A percentile compares a stretch with the other conserved stretches of the same genome.
Evolutionary conservation across 768 basidiomycete genomes (phyloP).

Genomic region (Collybiopsis confluens): DNA sequence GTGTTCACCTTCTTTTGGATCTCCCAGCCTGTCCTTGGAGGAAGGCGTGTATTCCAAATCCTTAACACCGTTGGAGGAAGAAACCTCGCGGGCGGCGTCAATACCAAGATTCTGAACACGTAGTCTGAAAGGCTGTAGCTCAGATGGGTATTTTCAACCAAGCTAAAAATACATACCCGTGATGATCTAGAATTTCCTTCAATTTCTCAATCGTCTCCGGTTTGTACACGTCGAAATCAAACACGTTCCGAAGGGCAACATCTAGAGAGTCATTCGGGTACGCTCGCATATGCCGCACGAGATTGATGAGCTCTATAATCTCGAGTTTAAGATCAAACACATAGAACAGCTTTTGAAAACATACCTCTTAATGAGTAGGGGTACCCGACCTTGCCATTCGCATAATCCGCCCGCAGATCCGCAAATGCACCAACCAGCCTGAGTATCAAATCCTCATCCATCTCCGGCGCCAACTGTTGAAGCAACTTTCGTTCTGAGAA

Average conservation of each 20-base stretch:
- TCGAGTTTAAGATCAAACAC: too few species aligned
- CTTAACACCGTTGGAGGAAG: conserved; percentile 40
- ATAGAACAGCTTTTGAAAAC: too few species aligned
- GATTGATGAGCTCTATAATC: conserved; percentile 57
- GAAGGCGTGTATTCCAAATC: conserved; percentile 56
- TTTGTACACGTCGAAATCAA: conserved; percentile 68
- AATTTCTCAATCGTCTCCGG: conserved; percentile 62
- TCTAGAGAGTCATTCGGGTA: conserved; percentile 57
- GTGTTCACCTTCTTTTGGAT: conserved; percentile 60
- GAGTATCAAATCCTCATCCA: conserved; percentile 46
- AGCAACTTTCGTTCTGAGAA: conserved; percentile 59
- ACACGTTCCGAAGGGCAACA: conserved; percentile 58
- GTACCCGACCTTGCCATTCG: conserved; percentile 53
- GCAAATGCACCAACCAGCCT: conserved; percentile 64
- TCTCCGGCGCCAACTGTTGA: conserved; percentile 56
- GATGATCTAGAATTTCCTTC: conserved; percentile 50
- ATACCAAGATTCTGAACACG: conserved; percentile 51
- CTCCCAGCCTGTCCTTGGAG: conserved; percentile 36
- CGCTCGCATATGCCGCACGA: conserved; percentile 58
- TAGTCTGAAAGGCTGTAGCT: conserved; percentile 30
- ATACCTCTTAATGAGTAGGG: conserved; percentile 68
- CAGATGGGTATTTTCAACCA: too few species aligned
- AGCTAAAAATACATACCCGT: conserved; percentile 57
- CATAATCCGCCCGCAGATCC: conserved; percentile 56
- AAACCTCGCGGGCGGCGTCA: conserved; percentile 50